phyloP scores from a whole-genome alignment of 2,329 filamentous ascomycete genomes.

The Penicillium sp. region DNA sequence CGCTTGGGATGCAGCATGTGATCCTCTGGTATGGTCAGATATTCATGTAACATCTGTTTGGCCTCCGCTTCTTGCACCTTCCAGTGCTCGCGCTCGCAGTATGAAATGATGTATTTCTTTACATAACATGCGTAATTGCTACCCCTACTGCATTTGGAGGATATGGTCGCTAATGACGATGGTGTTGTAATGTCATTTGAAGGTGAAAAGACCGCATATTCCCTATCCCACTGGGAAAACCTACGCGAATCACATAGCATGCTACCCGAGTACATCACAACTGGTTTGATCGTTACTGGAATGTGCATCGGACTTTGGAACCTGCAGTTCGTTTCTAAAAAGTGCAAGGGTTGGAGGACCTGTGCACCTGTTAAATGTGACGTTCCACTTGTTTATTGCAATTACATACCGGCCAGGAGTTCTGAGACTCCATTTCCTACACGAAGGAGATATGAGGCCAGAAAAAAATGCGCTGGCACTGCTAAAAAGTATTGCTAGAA shows the following conservation, averaged over 20 bases:
- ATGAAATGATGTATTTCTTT: slow-evolving; percentile 45
- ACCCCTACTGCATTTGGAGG: slow-evolving; percentile 6
- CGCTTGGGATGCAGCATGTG: slow-evolving; percentile 51
- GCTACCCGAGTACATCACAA: neutral
- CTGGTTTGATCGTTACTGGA: neutral
- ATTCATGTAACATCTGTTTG: slow-evolving; percentile 50
- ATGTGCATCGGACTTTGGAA: neutral
- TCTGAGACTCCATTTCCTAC: too few relatives aligned
- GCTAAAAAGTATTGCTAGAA: too few relatives aligned
- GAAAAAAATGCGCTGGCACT: too few relatives aligned
- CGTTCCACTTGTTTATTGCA: too few relatives aligned
- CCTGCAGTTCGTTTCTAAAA: neutral
- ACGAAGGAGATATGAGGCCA: too few relatives aligned
- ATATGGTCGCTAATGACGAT: slow-evolving; percentile 3
- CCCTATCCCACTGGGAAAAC: neutral
- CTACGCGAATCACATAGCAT: neutral
- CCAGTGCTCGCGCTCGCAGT: neutral
- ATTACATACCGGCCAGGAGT: too few relatives aligned
- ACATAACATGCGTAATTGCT: slow-evolving; percentile 49
- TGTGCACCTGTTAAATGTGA: neutral
- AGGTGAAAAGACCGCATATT: neutral
- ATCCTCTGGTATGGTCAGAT: slow-evolving; percentile 42
- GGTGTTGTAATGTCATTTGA: neutral
- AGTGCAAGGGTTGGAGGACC: neutral
- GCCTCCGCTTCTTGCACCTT: slow-evolving; percentile 51